Percentiles rank a stretch among this genome's conserved stretches.
phyloP scores from a whole-genome alignment of 441 rosid genomes.

The Pelargonium myrrhifolium region DNA sequence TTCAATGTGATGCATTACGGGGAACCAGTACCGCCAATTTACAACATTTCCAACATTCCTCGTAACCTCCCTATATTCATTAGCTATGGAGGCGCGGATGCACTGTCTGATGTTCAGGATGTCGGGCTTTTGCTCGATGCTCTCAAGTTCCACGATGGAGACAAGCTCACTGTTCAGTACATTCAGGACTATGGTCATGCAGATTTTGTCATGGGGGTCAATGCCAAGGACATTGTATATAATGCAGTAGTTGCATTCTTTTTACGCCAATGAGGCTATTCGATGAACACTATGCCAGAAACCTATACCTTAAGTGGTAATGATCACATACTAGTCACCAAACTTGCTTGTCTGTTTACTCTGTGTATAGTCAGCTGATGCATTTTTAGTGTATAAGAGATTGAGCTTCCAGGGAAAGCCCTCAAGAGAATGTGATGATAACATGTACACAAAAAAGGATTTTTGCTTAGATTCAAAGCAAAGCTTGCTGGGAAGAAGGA shows the following conservation, averaged over 20 bases:
- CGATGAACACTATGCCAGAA: background rate
- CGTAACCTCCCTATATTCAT: slow-evolving; percentile 57
- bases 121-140: slow-evolving; percentile 47
- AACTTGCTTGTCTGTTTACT: slow-evolving; percentile 4
- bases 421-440: slow-evolving; percentile 15
- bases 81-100: slow-evolving; percentile 70
- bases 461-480: slow-evolving; percentile 56
- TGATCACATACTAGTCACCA: slow-evolving; percentile 14
- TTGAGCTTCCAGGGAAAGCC: slow-evolving; percentile 18
- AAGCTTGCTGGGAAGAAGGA: slow-evolving; percentile 33
- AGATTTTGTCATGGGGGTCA: slow-evolving; percentile 80
- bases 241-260: slow-evolving; percentile 50
- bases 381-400: background rate
- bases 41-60: slow-evolving; percentile 76
- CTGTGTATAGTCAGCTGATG: background rate
- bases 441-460: background rate
- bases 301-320: background rate
- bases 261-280: slow-evolving; percentile 24
- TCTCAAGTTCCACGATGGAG: slow-evolving; percentile 57
- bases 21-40: slow-evolving; percentile 43
- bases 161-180: slow-evolving; percentile 52
- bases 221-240: slow-evolving; percentile 69
- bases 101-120: slow-evolving; percentile 53
- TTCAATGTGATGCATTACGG: slow-evolving; percentile 59
- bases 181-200: slow-evolving; percentile 69